These are phyloP conservation scores for Blastobotrys attinorum DNA, from an alignment of 805 yeast species.

Conservation along the genomic window DNA sequence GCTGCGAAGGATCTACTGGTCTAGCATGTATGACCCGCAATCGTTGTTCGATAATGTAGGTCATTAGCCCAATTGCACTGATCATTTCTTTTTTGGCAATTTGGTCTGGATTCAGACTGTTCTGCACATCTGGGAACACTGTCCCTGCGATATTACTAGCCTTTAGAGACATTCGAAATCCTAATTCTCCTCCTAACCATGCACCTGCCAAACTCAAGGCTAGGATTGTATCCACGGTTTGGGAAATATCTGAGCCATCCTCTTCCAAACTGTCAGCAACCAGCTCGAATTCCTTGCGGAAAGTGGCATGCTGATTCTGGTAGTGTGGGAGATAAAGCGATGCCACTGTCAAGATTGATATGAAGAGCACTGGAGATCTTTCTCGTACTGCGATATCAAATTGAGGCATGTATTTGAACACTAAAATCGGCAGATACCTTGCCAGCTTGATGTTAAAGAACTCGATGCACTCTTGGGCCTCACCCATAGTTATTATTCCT, in stretches of 20 bases:
- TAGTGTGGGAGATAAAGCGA: slow-evolving; percentile 14
- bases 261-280: slow-evolving; percentile 4
- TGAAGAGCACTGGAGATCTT: slow-evolving; percentile 13
- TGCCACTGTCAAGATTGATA: slow-evolving; percentile 15
- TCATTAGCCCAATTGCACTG: slow-evolving; percentile 16
- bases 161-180: slow-evolving; percentile 13
- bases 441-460: slow-evolving; percentile 14
- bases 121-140: slow-evolving; percentile 10
- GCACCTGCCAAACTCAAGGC: slow-evolving; percentile 17
- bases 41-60: slow-evolving; percentile 19
- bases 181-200: slow-evolving; percentile 19
- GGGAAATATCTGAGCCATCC: neutral
- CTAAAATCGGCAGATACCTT: slow-evolving; percentile 16
- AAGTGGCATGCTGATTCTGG: slow-evolving; percentile 9
- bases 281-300: slow-evolving; percentile 10
- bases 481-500: neutral
- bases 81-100: slow-evolving; percentile 3
- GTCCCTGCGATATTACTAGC: slow-evolving; percentile 15
- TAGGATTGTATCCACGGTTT: slow-evolving; percentile 7
- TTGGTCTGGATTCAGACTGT: neutral
- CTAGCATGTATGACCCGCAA: slow-evolving; percentile 17
- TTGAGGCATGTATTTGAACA: slow-evolving; percentile 14
- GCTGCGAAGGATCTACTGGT: slow-evolving; percentile 7
- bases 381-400: slow-evolving; percentile 8
- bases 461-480: slow-evolving; percentile 12